A percentile compares a stretch with the other conserved stretches of the same genome.
Conservation (phyloP, 2,329 filamentous ascomycete species). For the Chalara sp. region DNA sequence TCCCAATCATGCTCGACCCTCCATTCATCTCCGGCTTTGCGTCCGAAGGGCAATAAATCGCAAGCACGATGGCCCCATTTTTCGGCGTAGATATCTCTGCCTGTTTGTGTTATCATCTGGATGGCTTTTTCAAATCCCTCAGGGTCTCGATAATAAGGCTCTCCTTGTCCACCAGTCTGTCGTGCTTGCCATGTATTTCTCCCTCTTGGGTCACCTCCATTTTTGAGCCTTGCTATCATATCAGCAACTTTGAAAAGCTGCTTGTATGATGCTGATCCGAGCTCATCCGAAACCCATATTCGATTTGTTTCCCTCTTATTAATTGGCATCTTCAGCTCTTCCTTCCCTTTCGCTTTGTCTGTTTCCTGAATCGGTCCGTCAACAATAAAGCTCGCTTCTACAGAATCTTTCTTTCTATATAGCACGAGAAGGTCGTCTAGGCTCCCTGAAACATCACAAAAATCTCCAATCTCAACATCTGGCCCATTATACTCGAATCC, state of each 20-base stretch:
- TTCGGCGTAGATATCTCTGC: slow-evolving; percentile 32
- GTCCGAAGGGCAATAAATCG: slow-evolving; percentile 30
- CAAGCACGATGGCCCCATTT: slow-evolving; percentile 42
- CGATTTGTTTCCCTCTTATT: slow-evolving; percentile 14
- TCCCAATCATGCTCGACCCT: slow-evolving; percentile 36
- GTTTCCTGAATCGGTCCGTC: slow-evolving; percentile 23
- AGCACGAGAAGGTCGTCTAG: slow-evolving; percentile 38
- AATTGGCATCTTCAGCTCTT: slow-evolving; percentile 19
- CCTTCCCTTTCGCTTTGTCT: slow-evolving; percentile 17
- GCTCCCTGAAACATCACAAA: slow-evolving; percentile 38
- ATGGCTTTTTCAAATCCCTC: slow-evolving; percentile 38
- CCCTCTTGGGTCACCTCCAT: slow-evolving; percentile 3
- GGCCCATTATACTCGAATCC: slow-evolving; percentile 30
- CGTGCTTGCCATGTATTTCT: slow-evolving; percentile 47
- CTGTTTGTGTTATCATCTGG: slow-evolving; percentile 39
- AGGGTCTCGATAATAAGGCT: slow-evolving; percentile 45
- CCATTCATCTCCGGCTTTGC: slow-evolving; percentile 39
- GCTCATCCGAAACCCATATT: slow-evolving; percentile 1
- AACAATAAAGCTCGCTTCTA: slow-evolving; percentile 11
- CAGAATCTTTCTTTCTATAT: slow-evolving; percentile 24
- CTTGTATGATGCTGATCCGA: slow-evolving; percentile 24
- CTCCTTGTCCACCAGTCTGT: slow-evolving; percentile 43
- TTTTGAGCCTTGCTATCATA: slow-evolving; percentile 16
- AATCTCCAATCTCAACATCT: slow-evolving; percentile 32
- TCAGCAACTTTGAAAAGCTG: slow-evolving; percentile 13